Base-by-base conservation (phyloP, 345 rosid species). In the Pelargonium nanum region DNA sequence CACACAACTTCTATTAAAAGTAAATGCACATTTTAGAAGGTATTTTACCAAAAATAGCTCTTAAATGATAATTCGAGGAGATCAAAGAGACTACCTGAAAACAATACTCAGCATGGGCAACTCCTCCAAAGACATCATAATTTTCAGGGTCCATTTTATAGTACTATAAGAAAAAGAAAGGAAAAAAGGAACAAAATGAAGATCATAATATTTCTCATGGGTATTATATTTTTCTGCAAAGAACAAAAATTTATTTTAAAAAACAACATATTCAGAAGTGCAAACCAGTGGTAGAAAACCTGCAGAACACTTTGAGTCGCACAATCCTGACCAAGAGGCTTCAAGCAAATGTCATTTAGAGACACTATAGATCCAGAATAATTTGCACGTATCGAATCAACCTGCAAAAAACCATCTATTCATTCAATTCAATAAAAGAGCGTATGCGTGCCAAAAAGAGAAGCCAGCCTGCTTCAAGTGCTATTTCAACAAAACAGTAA, bases 231-330 rank as follows among this genome's bases (percentile, higher is more conserved):
- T 52, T 17, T 52, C 55, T 52, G 22, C 55, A n/a, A n/a, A n/a
- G n/a, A n/a, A n/a, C n/a, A n/a, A n/a, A n/a, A n/a, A n/a, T n/a
- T n/a, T n/a, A n/a, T n/a, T n/a, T n/a, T n/a, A n/a, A n/a, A n/a
- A n/a, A n/a, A n/a, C n/a, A n/a, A n/a, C n/a, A n/a, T n/a, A 52
- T 52, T 51, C 48, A 26, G 57, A 22, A 20, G 65, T 26, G 24
- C 21, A 64, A 57, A 57, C 40, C 6, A 57, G 12, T 20, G 28
- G 45, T 34, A n/a, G 30, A 60, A 44, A 68, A 92, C 99, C 99
- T 93, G 96, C 67, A 93, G 75, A 68, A 93, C 72, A 78, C 90
- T 93, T 75, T 93, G 99, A 65, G 91, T 84, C 56, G 97, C 97
- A 75, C 99, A 93, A 81, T 85, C 96, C 64, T 83, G 70, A 59